Conservation (phyloP, 768 basidiomycete species). For the Rhizopogon sp. region DNA sequence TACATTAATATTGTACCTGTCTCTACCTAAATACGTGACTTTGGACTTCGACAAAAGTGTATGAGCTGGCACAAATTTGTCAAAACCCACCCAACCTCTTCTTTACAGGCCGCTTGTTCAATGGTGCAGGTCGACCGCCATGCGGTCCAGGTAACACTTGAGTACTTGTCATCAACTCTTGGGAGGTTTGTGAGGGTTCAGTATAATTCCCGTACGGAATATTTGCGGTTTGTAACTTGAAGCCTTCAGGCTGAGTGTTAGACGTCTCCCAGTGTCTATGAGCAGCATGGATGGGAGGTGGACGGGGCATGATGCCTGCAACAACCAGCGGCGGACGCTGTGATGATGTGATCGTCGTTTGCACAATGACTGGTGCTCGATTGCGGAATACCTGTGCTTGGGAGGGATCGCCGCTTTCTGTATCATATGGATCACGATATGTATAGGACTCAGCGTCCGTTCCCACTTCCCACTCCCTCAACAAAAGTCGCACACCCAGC, state of each 20-base stretch:
- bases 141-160: constrained; percentile 68
- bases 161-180: constrained; percentile 54
- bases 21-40: too few relatives aligned
- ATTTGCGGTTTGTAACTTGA: neutral
- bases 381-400: constrained; percentile 8
- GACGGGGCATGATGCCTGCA: constrained; percentile 21
- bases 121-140: constrained; percentile 50
- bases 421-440: constrained; percentile 53
- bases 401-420: constrained; percentile 17
- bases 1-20: too few relatives aligned
- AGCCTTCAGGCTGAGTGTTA: constrained; percentile 5
- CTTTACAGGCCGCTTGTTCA: constrained; percentile 49
- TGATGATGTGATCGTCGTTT: constrained; percentile 16
- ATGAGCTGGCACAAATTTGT: constrained; percentile 20
- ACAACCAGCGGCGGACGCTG: constrained; percentile 39
- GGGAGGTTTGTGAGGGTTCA: constrained; percentile 22
- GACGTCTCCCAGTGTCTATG: neutral
- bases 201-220: constrained; percentile 13
- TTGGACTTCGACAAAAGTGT: constrained; percentile 7
- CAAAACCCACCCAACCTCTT: constrained; percentile 77
- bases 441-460: constrained; percentile 42
- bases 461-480: constrained; percentile 66
- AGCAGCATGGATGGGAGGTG: constrained; percentile 9
- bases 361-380: constrained; percentile 4
- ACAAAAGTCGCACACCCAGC: constrained; percentile 54